Percentiles rank a stretch among this genome's conserved stretches.
These are phyloP conservation scores for Isoetes taiwanensis DNA, from an alignment of 75 land plant genomes.

Conservation along the genomic window DNA sequence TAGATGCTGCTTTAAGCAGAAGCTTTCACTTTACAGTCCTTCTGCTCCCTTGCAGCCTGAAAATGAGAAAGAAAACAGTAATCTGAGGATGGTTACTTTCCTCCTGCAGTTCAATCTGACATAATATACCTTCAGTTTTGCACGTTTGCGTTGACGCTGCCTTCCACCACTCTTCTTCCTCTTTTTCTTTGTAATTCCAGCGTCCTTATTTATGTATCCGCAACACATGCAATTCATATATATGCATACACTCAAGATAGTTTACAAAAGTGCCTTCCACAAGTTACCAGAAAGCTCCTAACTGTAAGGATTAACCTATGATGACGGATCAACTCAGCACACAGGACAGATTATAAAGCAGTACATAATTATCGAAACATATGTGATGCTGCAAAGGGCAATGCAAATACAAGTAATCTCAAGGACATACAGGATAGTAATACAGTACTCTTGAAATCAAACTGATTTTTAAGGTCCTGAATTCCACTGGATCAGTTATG, in stretches of 20 bases:
- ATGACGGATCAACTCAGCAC: not conserved
- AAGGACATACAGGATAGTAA: no score
- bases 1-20: no score
- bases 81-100: no score
- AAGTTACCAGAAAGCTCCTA: not conserved
- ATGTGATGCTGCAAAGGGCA: no score
- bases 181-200: conserved; percentile 1
- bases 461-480: no score
- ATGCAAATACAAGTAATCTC: no score
- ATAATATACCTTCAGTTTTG: conserved; percentile 13
- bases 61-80: no score
- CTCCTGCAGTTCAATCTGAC: no score
- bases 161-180: conserved; percentile 15
- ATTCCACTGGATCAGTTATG: no score
- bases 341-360: not conserved
- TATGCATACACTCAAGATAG: not conserved
- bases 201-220: conserved; percentile 5
- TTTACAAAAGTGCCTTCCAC: not conserved
- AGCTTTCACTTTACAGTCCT: no score
- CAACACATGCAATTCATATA: not conserved
- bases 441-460: no score
- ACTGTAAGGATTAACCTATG: not conserved
- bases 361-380: not conserved
- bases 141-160: conserved; percentile 20
- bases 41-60: no score